Conservation (phyloP, 495 filamentous ascomycete species). For the Apiosordaria backusii region DNA sequence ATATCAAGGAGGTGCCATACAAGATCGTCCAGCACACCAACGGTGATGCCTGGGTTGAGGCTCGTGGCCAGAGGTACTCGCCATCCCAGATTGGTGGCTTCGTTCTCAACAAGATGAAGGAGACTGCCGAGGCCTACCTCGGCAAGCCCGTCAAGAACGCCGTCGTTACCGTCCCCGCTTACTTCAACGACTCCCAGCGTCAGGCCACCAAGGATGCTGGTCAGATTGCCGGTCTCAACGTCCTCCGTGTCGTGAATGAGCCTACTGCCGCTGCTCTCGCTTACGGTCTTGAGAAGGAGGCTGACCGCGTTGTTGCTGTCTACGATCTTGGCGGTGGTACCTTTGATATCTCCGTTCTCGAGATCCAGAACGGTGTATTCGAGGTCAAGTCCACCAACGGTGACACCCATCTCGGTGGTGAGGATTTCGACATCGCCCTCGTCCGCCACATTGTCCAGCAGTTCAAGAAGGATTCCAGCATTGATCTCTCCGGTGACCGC, state of each 20-base stretch:
- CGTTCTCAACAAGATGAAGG: slow-evolving; percentile 97
- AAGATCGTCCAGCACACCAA: slow-evolving; percentile 99
- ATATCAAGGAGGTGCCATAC: slow-evolving; percentile 97
- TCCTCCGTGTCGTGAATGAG: slow-evolving; percentile 95
- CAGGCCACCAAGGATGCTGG: slow-evolving; percentile 98
- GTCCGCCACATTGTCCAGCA: slow-evolving; percentile 92
- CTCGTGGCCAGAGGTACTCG: slow-evolving; percentile 95
- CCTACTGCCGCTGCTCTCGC: slow-evolving; percentile 92
- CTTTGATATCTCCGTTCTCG: slow-evolving; percentile 96
- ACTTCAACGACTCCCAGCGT: slow-evolving; percentile 98
- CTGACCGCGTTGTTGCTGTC: slow-evolving; percentile 86
- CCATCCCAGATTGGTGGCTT: slow-evolving; percentile 98
- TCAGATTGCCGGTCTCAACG: slow-evolving; percentile 92
- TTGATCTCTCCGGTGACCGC: slow-evolving; percentile 88
- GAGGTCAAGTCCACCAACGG: slow-evolving; percentile 99
- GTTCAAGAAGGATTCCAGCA: slow-evolving; percentile 93
- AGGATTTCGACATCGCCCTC: slow-evolving; percentile 96
- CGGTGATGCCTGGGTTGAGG: slow-evolving; percentile 96
- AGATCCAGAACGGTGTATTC: slow-evolving; percentile 97
- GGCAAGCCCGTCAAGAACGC: slow-evolving; percentile 89
- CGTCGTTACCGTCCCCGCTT: slow-evolving; percentile 93
- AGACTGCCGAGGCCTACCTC: slow-evolving; percentile 89
- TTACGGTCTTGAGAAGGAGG: slow-evolving; percentile 92
- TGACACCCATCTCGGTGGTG: slow-evolving; percentile 95
- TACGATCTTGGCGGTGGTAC: slow-evolving; percentile 99